A percentile compares a stretch with the other conserved stretches of the same genome.
phyloP scores from a whole-genome alignment of 2,329 filamentous ascomycete species.

The Penicillium capsulatum region DNA sequence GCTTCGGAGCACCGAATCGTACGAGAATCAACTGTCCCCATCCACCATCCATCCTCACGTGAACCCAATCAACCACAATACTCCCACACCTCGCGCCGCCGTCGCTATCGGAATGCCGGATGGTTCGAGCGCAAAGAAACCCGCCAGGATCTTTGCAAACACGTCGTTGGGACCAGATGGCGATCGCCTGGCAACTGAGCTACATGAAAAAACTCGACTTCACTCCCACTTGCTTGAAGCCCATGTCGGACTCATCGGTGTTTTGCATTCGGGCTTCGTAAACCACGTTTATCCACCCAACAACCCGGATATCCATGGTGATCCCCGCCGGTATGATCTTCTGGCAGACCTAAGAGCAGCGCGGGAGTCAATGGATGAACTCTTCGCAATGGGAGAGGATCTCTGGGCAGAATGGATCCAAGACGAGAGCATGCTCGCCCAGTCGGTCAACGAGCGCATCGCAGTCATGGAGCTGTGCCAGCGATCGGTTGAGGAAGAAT shows the following conservation, averaged over 20 bases:
- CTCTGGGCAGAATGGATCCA: conserved; percentile 62
- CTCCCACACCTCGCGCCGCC: conserved; percentile 41
- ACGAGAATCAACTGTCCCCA: conserved; percentile 42
- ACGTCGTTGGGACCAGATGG: conserved; percentile 42
- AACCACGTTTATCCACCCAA: conserved; percentile 47
- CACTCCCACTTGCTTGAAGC: conserved; percentile 47
- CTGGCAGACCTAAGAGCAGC: conserved; percentile 46
- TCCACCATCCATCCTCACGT: conserved; percentile 41
- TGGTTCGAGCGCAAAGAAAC: conserved; percentile 36
- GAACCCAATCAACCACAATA: conserved; percentile 35
- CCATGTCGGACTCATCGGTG: conserved; percentile 45
- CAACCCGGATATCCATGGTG: conserved; percentile 42
- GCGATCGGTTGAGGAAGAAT: conserved; percentile 58
- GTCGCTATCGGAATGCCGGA: conserved; percentile 47
- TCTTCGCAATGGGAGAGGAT: conserved; percentile 60
- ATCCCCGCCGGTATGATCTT: conserved; percentile 45
- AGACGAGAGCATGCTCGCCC: conserved; percentile 57
- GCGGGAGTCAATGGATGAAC: conserved; percentile 57
- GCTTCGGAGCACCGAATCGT: conserved; percentile 38
- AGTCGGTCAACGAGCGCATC: conserved; percentile 54
- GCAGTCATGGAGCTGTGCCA: conserved; percentile 57
- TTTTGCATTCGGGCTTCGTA: conserved; percentile 46
- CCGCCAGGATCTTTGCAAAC: conserved; percentile 39
- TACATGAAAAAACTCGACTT: conserved; percentile 43
- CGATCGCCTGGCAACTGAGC: conserved; percentile 39